These are phyloP conservation scores for Celoporthe dispersa DNA, from an alignment of 2,329 filamentous ascomycete genomes.

Conservation along the genomic window DNA sequence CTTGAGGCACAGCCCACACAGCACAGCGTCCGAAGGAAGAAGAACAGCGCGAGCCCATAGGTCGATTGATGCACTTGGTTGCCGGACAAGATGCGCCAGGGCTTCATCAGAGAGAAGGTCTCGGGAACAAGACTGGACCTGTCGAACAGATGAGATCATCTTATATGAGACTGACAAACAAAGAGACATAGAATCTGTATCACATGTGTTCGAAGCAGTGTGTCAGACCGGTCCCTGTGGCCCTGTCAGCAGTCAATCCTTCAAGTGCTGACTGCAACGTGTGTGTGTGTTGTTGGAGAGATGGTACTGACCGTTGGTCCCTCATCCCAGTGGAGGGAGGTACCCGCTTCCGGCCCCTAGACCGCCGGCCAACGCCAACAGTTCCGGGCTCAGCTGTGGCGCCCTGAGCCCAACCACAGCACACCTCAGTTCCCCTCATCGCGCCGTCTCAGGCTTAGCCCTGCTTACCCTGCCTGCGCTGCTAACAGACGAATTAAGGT, in stretches of 20 bases:
- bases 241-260: background rate
- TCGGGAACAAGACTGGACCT: no score
- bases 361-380: background rate
- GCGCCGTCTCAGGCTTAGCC: background rate
- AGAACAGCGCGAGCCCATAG: no score
- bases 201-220: constrained; percentile 11
- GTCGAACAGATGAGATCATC: background rate
- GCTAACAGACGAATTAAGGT: background rate
- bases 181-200: background rate
- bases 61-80: no score
- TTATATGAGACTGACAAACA: background rate
- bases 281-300: background rate
- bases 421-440: background rate
- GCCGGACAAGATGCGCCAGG: background rate
- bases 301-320: background rate
- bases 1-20: background rate
- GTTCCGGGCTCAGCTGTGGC: background rate
- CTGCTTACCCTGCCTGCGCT: no score
- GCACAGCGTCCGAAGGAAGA: background rate
- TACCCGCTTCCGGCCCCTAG: background rate
- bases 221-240: constrained; percentile 1
- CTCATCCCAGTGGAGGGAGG: no score
- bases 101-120: no score
- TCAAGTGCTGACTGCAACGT: background rate
- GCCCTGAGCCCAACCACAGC: background rate